phyloP scores from a whole-genome alignment of 179 eudicot species.

The Vitellaria paradoxa region DNA sequence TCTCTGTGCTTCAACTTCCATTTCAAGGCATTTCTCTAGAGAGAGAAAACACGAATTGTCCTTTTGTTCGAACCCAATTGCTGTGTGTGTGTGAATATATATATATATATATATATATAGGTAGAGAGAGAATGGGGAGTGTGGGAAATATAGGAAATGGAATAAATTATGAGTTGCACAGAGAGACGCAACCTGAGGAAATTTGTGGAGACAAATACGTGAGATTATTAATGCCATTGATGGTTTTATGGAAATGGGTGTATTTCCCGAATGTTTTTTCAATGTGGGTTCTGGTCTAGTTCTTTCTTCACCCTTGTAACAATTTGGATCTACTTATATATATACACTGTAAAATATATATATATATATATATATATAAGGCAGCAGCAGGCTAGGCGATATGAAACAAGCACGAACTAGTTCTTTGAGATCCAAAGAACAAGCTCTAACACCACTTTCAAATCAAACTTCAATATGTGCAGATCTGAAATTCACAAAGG shows the following conservation, averaged over 20 bases:
- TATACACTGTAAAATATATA: neutral
- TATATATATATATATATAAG: too few relatives aligned
- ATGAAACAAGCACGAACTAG: neutral
- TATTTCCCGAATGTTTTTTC: neutral
- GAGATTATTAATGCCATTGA: neutral
- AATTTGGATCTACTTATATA: neutral
- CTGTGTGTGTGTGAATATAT: too few relatives aligned
- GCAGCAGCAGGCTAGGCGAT: neutral
- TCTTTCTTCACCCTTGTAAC: neutral
- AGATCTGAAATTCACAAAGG: slow-evolving; percentile 28
- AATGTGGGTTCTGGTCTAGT: neutral
- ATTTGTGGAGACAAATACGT: neutral
- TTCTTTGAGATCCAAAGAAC: slow-evolving; percentile 22
- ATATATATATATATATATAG: too few relatives aligned
- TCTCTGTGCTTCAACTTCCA: too few relatives aligned
- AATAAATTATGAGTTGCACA: too few relatives aligned
- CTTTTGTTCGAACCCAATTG: too few relatives aligned
- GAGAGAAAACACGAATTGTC: too few relatives aligned
- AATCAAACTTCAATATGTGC: slow-evolving; percentile 11
- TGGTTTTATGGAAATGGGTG: slow-evolving; percentile 5
- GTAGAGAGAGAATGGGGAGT: too few relatives aligned
- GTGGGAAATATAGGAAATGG: too few relatives aligned
- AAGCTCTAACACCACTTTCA: slow-evolving; percentile 15
- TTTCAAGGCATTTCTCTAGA: too few relatives aligned
- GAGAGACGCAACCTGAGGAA: too few relatives aligned